Evolutionary conservation across 345 rosid genomes (phyloP).

Genomic region (Dipteronia sinensis): DNA sequence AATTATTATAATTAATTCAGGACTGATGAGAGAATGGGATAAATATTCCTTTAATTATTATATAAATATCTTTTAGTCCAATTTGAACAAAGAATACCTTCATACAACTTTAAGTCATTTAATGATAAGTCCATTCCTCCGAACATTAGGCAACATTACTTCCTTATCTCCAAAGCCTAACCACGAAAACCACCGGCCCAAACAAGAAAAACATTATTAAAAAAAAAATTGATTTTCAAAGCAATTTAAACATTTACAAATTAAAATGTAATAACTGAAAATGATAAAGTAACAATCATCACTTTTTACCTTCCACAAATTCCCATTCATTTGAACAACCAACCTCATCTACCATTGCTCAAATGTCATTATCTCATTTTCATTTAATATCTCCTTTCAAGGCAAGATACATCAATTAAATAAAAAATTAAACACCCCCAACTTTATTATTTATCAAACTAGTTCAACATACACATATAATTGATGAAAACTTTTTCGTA

Average conservation of each 20-base stretch:
- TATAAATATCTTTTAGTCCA: neutral
- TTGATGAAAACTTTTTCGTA: neutral
- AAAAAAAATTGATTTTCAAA: neutral
- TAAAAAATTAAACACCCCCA: neutral
- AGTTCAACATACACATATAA: neutral
- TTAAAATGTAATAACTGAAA: neutral
- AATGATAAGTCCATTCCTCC: neutral
- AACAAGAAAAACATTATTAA: neutral
- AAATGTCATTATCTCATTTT: neutral
- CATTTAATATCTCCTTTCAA: conserved; percentile 9
- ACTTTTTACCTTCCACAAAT: neutral
- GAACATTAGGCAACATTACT: neutral
- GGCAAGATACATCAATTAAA: conserved; percentile 2
- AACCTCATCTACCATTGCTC: neutral
- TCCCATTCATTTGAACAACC: conserved; percentile 10
- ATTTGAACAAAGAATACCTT: neutral
- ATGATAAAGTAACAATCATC: neutral
- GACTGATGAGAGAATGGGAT: too few relatives aligned
- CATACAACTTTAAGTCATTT: neutral
- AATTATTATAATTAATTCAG: too few relatives aligned
- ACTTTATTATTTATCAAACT: neutral
- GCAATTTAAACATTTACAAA: neutral
- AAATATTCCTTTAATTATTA: neutral
- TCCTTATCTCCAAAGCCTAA: neutral
- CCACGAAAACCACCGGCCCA: neutral